Base-by-base conservation (phyloP, 2,329 filamentous ascomycete genomes). In the Akanthomyces dipterigenus region DNA sequence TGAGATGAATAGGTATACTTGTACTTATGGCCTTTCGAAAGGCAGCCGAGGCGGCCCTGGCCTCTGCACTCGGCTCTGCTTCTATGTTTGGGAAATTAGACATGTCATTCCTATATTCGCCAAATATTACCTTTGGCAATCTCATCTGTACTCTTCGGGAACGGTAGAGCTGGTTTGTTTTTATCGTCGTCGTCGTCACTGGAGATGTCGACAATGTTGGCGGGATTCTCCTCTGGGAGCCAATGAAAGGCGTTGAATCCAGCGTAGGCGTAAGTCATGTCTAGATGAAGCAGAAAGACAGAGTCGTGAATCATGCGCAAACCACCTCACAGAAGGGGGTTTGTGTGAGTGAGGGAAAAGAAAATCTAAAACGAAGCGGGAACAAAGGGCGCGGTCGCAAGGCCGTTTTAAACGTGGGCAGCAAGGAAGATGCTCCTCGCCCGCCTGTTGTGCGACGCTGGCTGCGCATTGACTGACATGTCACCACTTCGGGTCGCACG, bases 161-260 rank as follows among this genome's bases (percentile, higher is more conserved):
- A n/a, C 6, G 20, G 36, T 4, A 18, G 6, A 12, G 8, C 38
- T 20, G 36, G 4, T 12, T 40, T 12, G 8, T 34, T 11, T n/a
- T 22, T 12, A 12, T 43, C 31, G 9, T 55, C 49, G 5, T 59
- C 55, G 22, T 60, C 55, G 12, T 62, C 60, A 34, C 48, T 62
- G 20, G 50, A 48, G 11, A 62, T 59, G 16, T 54, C 55, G 31
- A 62, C 34, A 5, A 49, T 18, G 5, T 61, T 42, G n/a, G 51
- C 42, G 0, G 53, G 28, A 14, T 48, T 11, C 18, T 62, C 40
- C 24, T 54, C 55, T 26, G 48, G 16, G 1, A 54, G 28, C 18
- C 45, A 36, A 20, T 34, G 43, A n/a, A 56, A 61, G 36, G n/a
- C 12, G 18, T 46, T 22, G 40, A 60, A 60, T 1, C 7, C 16